phyloP scores from a whole-genome alignment of 192 early-diverging fungal species.

The Linderina pennispora region DNA sequence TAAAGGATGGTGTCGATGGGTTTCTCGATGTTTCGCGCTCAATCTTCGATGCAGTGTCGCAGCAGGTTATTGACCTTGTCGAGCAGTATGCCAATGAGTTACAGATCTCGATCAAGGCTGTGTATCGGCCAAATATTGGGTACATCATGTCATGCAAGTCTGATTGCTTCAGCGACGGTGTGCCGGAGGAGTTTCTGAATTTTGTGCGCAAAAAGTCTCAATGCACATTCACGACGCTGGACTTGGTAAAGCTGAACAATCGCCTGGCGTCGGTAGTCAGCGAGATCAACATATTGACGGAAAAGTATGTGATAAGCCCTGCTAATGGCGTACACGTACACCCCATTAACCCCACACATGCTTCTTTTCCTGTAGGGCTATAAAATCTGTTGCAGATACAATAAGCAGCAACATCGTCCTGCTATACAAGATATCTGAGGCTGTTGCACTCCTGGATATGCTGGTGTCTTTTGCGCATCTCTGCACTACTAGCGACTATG shows the following conservation, averaged over 20 bases:
- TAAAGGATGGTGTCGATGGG: constrained; percentile 78
- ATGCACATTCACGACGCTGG: constrained; percentile 67
- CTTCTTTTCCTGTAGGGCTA: constrained; percentile 42
- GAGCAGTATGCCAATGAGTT: constrained; percentile 45
- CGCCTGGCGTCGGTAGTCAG: constrained; percentile 73
- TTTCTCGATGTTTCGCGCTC: constrained; percentile 69
- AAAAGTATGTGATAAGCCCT: constrained; percentile 61
- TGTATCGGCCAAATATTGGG: constrained; percentile 55
- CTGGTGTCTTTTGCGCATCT: constrained; percentile 64
- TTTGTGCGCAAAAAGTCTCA: constrained; percentile 57
- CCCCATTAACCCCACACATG: constrained; percentile 57
- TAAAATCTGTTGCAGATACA: constrained; percentile 22
- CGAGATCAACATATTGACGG: constrained; percentile 78
- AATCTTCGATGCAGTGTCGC: constrained; percentile 37
- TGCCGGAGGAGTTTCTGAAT: constrained; percentile 72
- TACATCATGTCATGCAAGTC: constrained; percentile 53
- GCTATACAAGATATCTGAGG: constrained; percentile 68
- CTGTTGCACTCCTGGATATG: constrained; percentile 77
- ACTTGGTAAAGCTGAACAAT: constrained; percentile 76
- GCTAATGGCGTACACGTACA: not conserved
- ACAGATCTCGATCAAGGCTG: constrained; percentile 58
- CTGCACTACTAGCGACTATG: constrained; percentile 53
- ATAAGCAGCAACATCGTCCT: constrained; percentile 56
- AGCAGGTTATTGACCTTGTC: constrained; percentile 29
- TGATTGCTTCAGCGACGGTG: constrained; percentile 33